Percentiles rank a stretch among this genome's conserved stretches.
Evolutionary conservation across 2,329 filamentous ascomycete species (phyloP).

Genomic region (Ophiocordyceps australis): DNA sequence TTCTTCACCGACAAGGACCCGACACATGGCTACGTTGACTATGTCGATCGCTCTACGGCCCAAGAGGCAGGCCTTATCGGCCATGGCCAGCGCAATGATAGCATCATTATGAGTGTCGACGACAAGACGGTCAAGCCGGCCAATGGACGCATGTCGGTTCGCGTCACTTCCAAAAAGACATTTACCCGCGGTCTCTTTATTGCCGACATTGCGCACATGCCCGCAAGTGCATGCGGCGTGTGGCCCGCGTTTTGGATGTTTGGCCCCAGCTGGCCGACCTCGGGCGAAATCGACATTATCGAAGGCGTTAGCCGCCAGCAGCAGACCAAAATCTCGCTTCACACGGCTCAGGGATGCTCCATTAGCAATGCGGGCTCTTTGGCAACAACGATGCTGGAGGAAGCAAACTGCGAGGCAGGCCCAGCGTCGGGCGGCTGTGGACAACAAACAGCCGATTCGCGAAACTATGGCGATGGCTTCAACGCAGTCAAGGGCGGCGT

Average conservation of each 20-base stretch:
- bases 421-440: slow-evolving; percentile 40
- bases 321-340: slow-evolving; percentile 46
- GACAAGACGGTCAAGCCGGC: slow-evolving; percentile 32
- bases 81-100: slow-evolving; percentile 22
- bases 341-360: slow-evolving; percentile 43
- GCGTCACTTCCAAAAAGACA: slow-evolving; percentile 45
- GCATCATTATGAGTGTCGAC: slow-evolving; percentile 55
- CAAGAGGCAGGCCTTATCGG: slow-evolving; percentile 38
- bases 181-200: slow-evolving; percentile 57
- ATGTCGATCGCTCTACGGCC: slow-evolving; percentile 41
- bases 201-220: slow-evolving; percentile 60
- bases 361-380: slow-evolving; percentile 30
- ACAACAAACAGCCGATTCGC: slow-evolving; percentile 27
- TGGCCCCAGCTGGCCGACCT: slow-evolving; percentile 49
- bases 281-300: slow-evolving; percentile 65
- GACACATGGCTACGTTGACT: slow-evolving; percentile 58
- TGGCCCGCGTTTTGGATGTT: slow-evolving; percentile 63
- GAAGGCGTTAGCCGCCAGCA: slow-evolving; percentile 53
- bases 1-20: slow-evolving; percentile 46
- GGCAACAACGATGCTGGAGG: slow-evolving; percentile 23
- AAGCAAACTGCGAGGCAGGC: slow-evolving; percentile 36
- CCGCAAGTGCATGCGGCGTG: slow-evolving; percentile 48
- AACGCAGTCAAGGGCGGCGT: slow-evolving; percentile 52
- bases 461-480: slow-evolving; percentile 50
- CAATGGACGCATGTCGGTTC: slow-evolving; percentile 50